Evolutionary conservation across 768 basidiomycete species (phyloP).

Genomic region (Leccinum subgranulosum): DNA sequence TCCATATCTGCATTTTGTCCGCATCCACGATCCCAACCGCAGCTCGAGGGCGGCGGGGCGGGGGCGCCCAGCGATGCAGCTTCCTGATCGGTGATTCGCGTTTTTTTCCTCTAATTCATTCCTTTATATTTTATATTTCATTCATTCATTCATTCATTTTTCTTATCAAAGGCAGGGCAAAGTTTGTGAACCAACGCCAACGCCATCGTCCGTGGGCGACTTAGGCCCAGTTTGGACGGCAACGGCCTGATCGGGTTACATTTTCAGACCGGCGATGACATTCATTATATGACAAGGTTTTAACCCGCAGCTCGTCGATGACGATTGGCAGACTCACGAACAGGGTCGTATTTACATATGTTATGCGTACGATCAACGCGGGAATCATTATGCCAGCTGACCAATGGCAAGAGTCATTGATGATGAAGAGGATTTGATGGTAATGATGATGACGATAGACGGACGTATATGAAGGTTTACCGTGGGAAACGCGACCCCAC

Average conservation of each 20-base stretch:
- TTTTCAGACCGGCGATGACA: neutral
- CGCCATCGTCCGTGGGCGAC: neutral
- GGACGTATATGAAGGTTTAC: neutral
- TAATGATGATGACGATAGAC: neutral
- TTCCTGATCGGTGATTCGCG: neutral
- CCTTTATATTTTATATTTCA: neutral
- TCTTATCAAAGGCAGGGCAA: neutral
- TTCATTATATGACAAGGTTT: neutral
- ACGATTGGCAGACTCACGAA: neutral
- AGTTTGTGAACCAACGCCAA: neutral
- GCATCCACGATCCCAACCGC: neutral
- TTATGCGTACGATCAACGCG: neutral
- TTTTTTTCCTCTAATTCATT: neutral
- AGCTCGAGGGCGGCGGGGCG: neutral
- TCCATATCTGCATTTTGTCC: neutral
- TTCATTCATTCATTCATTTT: neutral
- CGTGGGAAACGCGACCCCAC: neutral
- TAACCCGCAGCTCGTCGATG: neutral
- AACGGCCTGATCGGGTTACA: neutral
- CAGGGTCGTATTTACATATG: neutral
- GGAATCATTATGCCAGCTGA: neutral
- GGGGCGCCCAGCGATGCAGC: neutral
- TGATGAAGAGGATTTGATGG: neutral
- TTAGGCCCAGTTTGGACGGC: neutral
- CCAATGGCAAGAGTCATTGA: neutral